These are phyloP conservation scores for Chondrus crispus DNA, from an alignment of 23 red algal species.

Conservation along the genomic window DNA sequence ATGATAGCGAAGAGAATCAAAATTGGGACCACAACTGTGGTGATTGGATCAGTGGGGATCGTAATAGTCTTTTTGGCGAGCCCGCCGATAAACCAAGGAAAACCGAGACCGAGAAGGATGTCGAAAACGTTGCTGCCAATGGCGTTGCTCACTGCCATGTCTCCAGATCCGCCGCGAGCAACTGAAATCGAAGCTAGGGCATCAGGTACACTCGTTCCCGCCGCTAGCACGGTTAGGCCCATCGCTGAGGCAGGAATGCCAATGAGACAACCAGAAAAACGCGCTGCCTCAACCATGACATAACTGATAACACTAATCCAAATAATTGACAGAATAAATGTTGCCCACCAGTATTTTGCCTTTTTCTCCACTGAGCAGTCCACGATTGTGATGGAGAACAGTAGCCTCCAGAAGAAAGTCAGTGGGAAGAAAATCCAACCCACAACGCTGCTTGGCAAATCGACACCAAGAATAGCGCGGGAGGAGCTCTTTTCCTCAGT, in stretches of 20 bases:
- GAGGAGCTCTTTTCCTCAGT: neutral
- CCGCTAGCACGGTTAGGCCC: constrained; percentile 69
- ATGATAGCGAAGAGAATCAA: constrained; percentile 71
- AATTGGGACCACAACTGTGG: constrained; percentile 65
- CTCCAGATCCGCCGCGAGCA: constrained; percentile 41
- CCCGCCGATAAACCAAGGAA: constrained; percentile 67
- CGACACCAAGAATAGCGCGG: constrained; percentile 29
- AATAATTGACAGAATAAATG: constrained; percentile 47
- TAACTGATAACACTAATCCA: constrained; percentile 71
- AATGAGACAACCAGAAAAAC: constrained; percentile 62
- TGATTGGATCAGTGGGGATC: constrained; percentile 45
- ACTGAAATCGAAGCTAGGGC: constrained; percentile 69
- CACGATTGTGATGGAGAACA: constrained; percentile 51
- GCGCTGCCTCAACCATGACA: constrained; percentile 65
- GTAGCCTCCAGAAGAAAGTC: constrained; percentile 41
- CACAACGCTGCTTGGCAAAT: neutral
- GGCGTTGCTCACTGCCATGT: constrained; percentile 75
- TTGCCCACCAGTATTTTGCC: constrained; percentile 49
- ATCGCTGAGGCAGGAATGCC: constrained; percentile 59
- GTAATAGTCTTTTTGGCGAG: constrained; percentile 14
- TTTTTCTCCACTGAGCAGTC: constrained; percentile 38
- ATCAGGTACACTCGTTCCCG: constrained; percentile 71
- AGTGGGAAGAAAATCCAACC: constrained; percentile 62
- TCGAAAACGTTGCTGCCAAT: constrained; percentile 79
- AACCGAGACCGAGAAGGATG: constrained; percentile 57